Evolutionary conservation across 306 rosid genomes (phyloP).

Genomic region (Rosa multiflora): DNA sequence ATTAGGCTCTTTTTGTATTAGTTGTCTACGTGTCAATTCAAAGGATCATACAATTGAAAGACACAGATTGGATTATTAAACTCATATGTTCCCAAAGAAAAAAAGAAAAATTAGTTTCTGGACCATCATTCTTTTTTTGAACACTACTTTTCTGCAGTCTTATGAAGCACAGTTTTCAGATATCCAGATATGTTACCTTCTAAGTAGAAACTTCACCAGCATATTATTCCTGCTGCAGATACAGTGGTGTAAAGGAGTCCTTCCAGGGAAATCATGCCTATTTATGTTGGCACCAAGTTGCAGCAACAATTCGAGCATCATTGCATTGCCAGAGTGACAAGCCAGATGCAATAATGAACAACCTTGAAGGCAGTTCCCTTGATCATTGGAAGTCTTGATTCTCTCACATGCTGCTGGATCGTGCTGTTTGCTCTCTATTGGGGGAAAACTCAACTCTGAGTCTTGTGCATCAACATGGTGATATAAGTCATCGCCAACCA

Average conservation of each 20-base stretch:
- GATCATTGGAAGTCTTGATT: constrained; percentile 41
- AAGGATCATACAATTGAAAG: background rate
- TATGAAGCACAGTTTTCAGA: background rate
- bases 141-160: background rate
- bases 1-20: background rate
- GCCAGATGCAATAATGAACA: constrained; percentile 89
- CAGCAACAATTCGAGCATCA: constrained; percentile 88
- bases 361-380: constrained; percentile 63
- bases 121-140: background rate
- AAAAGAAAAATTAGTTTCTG: background rate
- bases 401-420: constrained; percentile 58
- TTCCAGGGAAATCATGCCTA: constrained; percentile 74
- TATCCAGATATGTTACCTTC: constrained; percentile 65
- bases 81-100: background rate
- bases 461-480: constrained; percentile 40
- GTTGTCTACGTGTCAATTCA: background rate
- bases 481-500: constrained; percentile 27
- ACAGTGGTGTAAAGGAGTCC: constrained; percentile 94
- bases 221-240: constrained; percentile 58
- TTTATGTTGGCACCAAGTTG: constrained; percentile 88
- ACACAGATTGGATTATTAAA: background rate
- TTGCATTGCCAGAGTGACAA: constrained; percentile 53
- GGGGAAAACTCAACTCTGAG: constrained; percentile 3
- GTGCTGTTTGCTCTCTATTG: constrained; percentile 38
- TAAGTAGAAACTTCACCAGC: constrained; percentile 77